Percentiles rank a stretch among this genome's conserved stretches.
These are phyloP conservation scores for Symbiodinium pilosum DNA, from an alignment of 73 alveolate genomes.

Conservation along the genomic window DNA sequence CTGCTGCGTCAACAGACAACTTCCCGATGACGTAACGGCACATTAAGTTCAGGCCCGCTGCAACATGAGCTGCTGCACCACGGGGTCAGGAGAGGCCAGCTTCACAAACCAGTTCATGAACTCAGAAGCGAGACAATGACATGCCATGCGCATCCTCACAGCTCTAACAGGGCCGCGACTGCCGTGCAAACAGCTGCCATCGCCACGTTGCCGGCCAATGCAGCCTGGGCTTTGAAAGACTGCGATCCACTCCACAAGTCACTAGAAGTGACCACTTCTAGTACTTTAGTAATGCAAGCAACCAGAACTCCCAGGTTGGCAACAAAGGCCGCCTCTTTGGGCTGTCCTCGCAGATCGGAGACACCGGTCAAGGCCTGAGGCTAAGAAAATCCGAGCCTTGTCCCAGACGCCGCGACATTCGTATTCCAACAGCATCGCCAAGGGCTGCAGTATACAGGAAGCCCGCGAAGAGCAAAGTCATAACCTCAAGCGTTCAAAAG, in stretches of 20 bases:
- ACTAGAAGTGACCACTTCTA: too few species aligned
- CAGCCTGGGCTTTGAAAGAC: neutral
- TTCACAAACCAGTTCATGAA: neutral
- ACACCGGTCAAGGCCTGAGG: neutral
- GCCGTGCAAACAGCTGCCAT: too few species aligned
- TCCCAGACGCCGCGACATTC: conserved; percentile 62
- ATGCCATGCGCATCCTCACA: too few species aligned
- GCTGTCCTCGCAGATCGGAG: neutral
- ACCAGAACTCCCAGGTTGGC: neutral
- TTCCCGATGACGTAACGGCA: too few species aligned
- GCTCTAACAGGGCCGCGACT: too few species aligned
- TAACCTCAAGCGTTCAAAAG: conserved; percentile 10
- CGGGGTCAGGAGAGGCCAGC: neutral
- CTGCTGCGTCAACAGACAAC: too few species aligned
- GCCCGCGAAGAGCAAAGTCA: conserved; percentile 28
- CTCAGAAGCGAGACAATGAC: too few species aligned
- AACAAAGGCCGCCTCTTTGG: neutral
- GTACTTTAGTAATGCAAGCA: too few species aligned
- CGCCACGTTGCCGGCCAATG: neutral
- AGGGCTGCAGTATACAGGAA: conserved; percentile 54
- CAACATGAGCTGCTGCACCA: conserved; percentile 35
- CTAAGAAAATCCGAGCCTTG: conserved; percentile 39
- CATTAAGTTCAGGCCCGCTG: neutral
- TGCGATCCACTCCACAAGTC: too few species aligned
- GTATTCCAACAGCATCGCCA: conserved; percentile 76